A percentile compares a stretch with the other conserved stretches of the same genome.
Evolutionary conservation across 2,329 filamentous ascomycete species (phyloP).

Genomic region (Incumbomyces lentus): DNA sequence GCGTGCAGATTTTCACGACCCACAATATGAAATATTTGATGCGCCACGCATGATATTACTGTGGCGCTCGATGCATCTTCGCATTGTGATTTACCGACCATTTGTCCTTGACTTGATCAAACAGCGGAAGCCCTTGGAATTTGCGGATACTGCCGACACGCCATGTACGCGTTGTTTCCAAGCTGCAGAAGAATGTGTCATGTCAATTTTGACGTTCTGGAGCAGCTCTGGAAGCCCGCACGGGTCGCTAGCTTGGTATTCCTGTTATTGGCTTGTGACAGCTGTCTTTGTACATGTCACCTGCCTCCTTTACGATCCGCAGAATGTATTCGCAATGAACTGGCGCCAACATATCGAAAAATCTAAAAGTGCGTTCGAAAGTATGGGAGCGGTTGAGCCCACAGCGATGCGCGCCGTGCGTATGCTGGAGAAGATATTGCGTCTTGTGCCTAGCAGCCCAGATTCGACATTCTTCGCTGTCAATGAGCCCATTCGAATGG

Average conservation of each 20-base stretch:
- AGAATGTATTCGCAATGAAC: neutral
- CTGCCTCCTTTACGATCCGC: slow-evolving; percentile 18
- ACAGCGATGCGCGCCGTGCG: slow-evolving; percentile 1
- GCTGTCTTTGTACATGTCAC: slow-evolving; percentile 21
- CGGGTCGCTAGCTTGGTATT: slow-evolving; percentile 19
- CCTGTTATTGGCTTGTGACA: slow-evolving; percentile 20
- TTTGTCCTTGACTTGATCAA: slow-evolving; percentile 17
- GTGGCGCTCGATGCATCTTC: slow-evolving; percentile 20
- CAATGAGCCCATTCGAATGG: slow-evolving; percentile 5
- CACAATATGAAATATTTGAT: slow-evolving; percentile 13
- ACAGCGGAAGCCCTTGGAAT: slow-evolving; percentile 11
- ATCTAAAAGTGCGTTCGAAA: neutral
- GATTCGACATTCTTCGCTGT: slow-evolving; percentile 3
- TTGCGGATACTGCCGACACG: neutral
- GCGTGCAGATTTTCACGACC: slow-evolving; percentile 5
- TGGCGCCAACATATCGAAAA: neutral
- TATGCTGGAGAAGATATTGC: slow-evolving; percentile 1
- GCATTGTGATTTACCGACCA: slow-evolving; percentile 20
- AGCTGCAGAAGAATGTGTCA: slow-evolving; percentile 18
- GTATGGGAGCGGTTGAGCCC: neutral
- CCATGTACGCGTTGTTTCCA: slow-evolving; percentile 10
- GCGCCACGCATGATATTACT: slow-evolving; percentile 14
- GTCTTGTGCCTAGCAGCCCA: slow-evolving; percentile 2
- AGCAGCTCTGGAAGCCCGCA: slow-evolving; percentile 14
- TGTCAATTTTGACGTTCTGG: slow-evolving; percentile 18